phyloP scores from a whole-genome alignment of 2,329 filamentous ascomycete genomes.

The Fusarium oligoseptatum region DNA sequence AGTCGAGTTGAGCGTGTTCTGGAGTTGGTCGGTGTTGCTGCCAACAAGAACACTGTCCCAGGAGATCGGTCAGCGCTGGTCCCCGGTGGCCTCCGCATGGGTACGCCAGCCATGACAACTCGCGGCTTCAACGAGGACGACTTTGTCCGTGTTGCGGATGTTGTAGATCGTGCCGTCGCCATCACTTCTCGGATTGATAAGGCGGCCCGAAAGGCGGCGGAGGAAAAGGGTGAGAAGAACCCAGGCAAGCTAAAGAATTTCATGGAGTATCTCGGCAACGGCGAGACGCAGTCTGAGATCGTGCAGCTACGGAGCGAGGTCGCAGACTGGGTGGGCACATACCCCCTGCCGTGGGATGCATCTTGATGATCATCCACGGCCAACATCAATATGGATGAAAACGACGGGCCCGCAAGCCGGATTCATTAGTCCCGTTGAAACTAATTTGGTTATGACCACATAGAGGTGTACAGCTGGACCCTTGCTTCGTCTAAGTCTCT shows the following conservation, averaged over 20 bases:
- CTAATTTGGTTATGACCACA: not conserved
- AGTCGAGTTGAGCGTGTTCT: conserved; percentile 90
- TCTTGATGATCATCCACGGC: conserved; percentile 40
- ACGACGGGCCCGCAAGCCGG: not conserved
- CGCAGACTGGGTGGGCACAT: conserved; percentile 83
- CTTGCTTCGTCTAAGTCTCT: not conserved
- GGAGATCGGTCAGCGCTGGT: conserved; percentile 94
- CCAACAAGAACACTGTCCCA: conserved; percentile 99
- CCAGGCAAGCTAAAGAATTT: conserved; percentile 76
- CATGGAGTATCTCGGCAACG: conserved; percentile 75
- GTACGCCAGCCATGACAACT: conserved; percentile 97
- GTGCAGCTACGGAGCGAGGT: conserved; percentile 80
- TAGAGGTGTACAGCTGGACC: conserved; percentile 2
- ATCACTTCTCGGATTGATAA: conserved; percentile 84
- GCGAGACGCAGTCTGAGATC: conserved; percentile 77
- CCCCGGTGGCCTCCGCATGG: conserved; percentile 92
- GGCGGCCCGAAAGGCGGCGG: conserved; percentile 76
- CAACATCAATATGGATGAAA: not conserved
- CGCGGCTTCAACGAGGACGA: conserved; percentile 91
- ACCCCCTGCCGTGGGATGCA: conserved; percentile 76
- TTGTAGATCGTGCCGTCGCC: conserved; percentile 85
- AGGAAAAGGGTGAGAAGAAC: conserved; percentile 75
- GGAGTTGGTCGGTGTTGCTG: conserved; percentile 94
- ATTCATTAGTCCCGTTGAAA: conserved; percentile 2
- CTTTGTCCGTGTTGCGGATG: conserved; percentile 87